Evolutionary conservation across 768 basidiomycete genomes (phyloP).

Genomic region (Pisolithus marmoratus): DNA sequence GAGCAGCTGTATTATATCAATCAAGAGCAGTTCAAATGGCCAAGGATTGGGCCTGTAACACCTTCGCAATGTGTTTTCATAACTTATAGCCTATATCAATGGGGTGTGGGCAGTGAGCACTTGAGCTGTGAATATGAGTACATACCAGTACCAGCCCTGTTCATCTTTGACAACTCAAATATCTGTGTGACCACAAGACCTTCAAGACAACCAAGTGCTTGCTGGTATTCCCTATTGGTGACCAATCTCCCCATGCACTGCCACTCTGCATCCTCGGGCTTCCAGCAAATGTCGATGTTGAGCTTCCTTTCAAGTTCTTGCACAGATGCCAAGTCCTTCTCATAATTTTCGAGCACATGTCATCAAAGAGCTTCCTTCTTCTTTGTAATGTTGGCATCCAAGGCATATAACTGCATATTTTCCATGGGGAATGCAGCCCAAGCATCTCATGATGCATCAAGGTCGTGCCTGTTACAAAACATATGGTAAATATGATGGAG

Average conservation of each 20-base stretch:
- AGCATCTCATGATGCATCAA: background rate
- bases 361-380: conserved; percentile 1
- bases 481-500: background rate
- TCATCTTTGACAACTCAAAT: conserved; percentile 26
- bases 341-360: conserved; percentile 5
- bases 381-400: background rate
- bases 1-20: background rate
- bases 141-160: conserved; percentile 7
- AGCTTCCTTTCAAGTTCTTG: conserved; percentile 17
- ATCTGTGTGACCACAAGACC: conserved; percentile 24
- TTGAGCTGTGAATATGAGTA: background rate
- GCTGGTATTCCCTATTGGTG: background rate
- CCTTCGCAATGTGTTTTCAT: conserved; percentile 5
- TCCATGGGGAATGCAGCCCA: background rate
- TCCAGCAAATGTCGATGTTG: conserved; percentile 10
- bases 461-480: background rate
- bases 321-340: conserved; percentile 7
- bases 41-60: background rate
- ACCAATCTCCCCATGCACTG: background rate
- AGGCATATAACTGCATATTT: background rate
- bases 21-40: conserved; percentile 15
- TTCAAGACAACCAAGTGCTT: conserved; percentile 21
- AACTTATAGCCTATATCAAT: conserved; percentile 1
- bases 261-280: conserved; percentile 1
- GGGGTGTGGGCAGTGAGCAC: background rate